These are phyloP conservation scores for Fomitopsis serialis DNA, from an alignment of 768 basidiomycete genomes.

Conservation along the genomic window DNA sequence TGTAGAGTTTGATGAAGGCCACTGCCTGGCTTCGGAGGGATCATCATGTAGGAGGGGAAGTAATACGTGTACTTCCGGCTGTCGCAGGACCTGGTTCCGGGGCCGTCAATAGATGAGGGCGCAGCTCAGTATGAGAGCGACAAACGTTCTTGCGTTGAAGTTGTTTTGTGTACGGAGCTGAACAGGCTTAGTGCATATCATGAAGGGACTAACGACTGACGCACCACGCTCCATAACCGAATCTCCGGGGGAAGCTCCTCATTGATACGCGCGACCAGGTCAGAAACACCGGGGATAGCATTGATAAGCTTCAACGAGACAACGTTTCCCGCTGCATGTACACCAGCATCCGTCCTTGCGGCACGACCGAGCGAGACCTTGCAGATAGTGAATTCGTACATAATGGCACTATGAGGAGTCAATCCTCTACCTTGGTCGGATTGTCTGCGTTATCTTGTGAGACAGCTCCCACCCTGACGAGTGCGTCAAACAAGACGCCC, in stretches of 20 bases:
- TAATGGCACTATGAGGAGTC: background rate
- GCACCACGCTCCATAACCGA: constrained; percentile 84
- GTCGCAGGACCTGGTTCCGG: constrained; percentile 69
- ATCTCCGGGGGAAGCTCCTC: constrained; percentile 87
- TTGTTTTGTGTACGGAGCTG: constrained; percentile 73
- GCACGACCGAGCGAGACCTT: constrained; percentile 84
- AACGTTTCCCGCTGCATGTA: constrained; percentile 93
- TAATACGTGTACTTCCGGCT: constrained; percentile 97
- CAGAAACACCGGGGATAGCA: constrained; percentile 61
- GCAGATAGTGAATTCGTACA: background rate
- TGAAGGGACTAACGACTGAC: constrained; percentile 22
- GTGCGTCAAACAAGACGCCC: constrained; percentile 79
- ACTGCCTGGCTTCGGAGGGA: constrained; percentile 81
- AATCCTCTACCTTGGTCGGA: constrained; percentile 63
- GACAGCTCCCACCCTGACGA: constrained; percentile 89
- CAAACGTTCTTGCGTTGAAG: constrained; percentile 73
- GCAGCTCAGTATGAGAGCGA: background rate
- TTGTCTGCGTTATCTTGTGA: constrained; percentile 91
- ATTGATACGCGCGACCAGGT: constrained; percentile 74
- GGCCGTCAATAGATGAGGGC: background rate
- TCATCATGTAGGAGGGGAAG: constrained; percentile 88
- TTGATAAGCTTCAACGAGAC: constrained; percentile 90
- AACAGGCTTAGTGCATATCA: background rate
- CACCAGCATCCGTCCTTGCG: constrained; percentile 94
- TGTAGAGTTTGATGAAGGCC: constrained; percentile 45